Percentiles rank a stretch among this genome's conserved stretches.
These are phyloP conservation scores for Starmera quercuum DNA, from an alignment of 805 yeast genomes.

Conservation along the genomic window DNA sequence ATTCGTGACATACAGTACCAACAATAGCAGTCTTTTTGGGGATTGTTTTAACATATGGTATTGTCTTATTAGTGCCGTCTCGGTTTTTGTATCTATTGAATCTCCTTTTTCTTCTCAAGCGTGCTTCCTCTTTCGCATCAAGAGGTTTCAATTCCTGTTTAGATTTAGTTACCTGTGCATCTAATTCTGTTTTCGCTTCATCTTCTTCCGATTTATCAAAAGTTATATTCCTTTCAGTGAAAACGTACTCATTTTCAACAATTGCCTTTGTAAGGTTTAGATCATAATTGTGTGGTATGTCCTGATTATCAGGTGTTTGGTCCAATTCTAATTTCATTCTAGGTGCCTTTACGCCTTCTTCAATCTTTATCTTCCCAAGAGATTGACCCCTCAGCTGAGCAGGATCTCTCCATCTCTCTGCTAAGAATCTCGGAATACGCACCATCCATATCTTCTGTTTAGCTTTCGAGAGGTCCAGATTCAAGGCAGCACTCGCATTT, in stretches of 20 bases:
- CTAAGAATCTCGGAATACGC: constrained; percentile 78
- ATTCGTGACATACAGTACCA: constrained; percentile 90
- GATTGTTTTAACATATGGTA: constrained; percentile 82
- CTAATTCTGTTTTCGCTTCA: constrained; percentile 1
- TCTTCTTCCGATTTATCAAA: neutral
- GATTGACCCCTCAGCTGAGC: constrained; percentile 61
- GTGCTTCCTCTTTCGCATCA: constrained; percentile 23
- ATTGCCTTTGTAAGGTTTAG: constrained; percentile 67
- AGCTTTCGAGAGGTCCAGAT: constrained; percentile 58
- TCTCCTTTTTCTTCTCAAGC: constrained; percentile 24
- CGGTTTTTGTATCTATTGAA: constrained; percentile 29
- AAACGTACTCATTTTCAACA: constrained; percentile 80
- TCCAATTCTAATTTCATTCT: constrained; percentile 54
- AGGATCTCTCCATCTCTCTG: constrained; percentile 70
- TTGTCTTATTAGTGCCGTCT: constrained; percentile 35
- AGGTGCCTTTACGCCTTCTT: constrained; percentile 23
- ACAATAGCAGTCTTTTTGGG: constrained; percentile 80
- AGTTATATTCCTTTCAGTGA: constrained; percentile 57
- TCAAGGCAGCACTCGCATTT: constrained; percentile 57
- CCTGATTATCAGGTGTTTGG: constrained; percentile 36
- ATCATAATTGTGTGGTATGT: constrained; percentile 81
- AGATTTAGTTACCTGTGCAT: constrained; percentile 2
- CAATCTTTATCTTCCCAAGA: constrained; percentile 65
- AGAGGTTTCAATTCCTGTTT: constrained; percentile 19
- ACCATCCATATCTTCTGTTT: constrained; percentile 86